phyloP scores from a whole-genome alignment of 805 yeast genomes.

The Candida caryicola region DNA sequence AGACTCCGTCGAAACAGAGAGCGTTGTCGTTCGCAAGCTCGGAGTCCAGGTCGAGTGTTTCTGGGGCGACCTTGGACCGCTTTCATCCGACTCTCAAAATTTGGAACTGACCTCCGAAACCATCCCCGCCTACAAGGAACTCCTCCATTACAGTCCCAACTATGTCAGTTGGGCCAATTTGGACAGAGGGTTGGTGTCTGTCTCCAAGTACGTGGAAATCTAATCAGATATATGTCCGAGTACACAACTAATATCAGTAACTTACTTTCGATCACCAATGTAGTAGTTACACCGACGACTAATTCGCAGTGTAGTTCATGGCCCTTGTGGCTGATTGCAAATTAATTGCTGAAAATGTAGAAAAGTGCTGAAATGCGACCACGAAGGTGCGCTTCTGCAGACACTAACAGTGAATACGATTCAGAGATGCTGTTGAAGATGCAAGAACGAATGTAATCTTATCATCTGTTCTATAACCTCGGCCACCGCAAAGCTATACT shows the following conservation, averaged over 20 bases:
- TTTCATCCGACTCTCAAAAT: conserved; percentile 8
- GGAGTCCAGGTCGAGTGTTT: conserved; percentile 63
- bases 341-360: too few relatives aligned
- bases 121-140: conserved; percentile 71
- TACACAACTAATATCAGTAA: too few relatives aligned
- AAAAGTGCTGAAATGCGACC: too few relatives aligned
- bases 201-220: conserved; percentile 46
- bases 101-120: conserved; percentile 30
- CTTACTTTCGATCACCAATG: too few relatives aligned
- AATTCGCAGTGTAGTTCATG: neutral
- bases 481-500: too few relatives aligned
- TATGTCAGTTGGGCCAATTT: conserved; percentile 63
- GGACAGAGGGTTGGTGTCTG: conserved; percentile 66
- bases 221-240: too few relatives aligned
- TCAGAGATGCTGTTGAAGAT: too few relatives aligned
- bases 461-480: too few relatives aligned
- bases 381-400: too few relatives aligned
- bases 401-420: neutral
- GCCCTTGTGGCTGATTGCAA: too few relatives aligned
- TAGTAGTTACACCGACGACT: too few relatives aligned
- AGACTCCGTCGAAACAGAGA: conserved; percentile 23
- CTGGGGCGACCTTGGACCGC: conserved; percentile 70
- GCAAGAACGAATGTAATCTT: too few relatives aligned
- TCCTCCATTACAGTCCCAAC: conserved; percentile 63
- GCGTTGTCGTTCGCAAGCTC: conserved; percentile 32